phyloP scores from a whole-genome alignment of 192 early-diverging fungal genomes.

The Spinellus fusiger region DNA sequence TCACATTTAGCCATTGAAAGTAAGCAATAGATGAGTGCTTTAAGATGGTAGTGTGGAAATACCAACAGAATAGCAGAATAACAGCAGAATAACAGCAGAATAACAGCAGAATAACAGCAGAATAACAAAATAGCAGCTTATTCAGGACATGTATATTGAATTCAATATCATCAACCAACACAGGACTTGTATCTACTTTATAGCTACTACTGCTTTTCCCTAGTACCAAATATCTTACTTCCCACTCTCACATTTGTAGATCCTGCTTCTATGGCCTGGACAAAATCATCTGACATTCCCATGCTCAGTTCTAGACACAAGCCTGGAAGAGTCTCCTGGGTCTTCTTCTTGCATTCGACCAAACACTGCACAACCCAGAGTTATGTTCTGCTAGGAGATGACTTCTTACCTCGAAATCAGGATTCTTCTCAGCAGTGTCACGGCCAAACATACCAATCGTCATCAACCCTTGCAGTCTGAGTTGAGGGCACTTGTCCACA shows the following conservation, averaged over 20 bases:
- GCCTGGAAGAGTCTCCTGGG: slow-evolving; percentile 29
- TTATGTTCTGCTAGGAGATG: background rate
- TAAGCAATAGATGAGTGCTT: too few species aligned
- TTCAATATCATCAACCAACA: too few species aligned
- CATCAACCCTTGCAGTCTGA: slow-evolving; percentile 85
- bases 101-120: too few species aligned
- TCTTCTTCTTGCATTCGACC: slow-evolving; percentile 32
- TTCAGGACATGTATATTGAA: too few species aligned
- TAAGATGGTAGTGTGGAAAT: too few species aligned
- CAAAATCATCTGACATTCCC: slow-evolving; percentile 98
- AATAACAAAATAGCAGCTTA: too few species aligned
- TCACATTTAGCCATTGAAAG: too few species aligned
- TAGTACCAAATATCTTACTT: slow-evolving; percentile 82
- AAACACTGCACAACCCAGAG: slow-evolving; percentile 23
- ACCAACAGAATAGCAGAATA: too few species aligned
- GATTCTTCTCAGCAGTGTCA: slow-evolving; percentile 48
- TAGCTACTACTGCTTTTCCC: slow-evolving; percentile 11
- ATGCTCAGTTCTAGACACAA: slow-evolving; percentile 76
- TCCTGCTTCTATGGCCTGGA: slow-evolving; percentile 75
- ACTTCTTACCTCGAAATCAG: slow-evolving; percentile 64
- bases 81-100: too few species aligned
- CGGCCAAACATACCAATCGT: slow-evolving; percentile 83
- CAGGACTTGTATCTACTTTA: background rate
- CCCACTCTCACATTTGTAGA: slow-evolving; percentile 94
- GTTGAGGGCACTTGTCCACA: slow-evolving; percentile 51